Percentiles rank a stretch among this genome's conserved stretches.
Conservation (phyloP, 108 stramenopile species). For the Stephanodiscus minutulus region DNA sequence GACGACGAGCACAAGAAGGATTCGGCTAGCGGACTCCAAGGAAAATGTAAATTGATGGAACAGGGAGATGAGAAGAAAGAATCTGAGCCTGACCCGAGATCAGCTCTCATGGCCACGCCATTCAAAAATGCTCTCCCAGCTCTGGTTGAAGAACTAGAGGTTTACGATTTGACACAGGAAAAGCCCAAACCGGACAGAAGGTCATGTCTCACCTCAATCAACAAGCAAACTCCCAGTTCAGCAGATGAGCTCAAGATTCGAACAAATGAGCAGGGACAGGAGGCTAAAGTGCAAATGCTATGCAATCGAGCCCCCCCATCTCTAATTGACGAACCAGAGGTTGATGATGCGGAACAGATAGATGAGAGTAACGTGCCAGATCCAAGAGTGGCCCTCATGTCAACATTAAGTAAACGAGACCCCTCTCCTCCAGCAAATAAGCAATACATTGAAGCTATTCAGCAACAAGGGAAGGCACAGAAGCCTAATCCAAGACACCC, state of each 20-base stretch:
- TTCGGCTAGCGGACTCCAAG: background rate
- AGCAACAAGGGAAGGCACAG: too few species aligned
- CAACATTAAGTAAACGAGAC: background rate
- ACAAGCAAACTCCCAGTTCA: background rate
- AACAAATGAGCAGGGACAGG: background rate
- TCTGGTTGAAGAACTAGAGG: background rate
- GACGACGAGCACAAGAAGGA: too few species aligned
- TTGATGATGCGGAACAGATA: conserved; percentile 1
- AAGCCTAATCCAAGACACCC: too few species aligned
- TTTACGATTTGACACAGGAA: conserved; percentile 47
- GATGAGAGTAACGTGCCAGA: too few species aligned
- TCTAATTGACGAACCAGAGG: background rate
- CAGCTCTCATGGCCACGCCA: background rate
- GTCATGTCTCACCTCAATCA: background rate
- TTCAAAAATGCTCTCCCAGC: background rate
- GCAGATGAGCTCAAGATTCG: too few species aligned
- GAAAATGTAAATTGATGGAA: background rate
- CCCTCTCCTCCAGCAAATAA: background rate
- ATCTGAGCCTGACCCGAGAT: background rate
- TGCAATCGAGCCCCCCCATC: too few species aligned
- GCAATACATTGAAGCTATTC: too few species aligned
- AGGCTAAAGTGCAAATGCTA: background rate
- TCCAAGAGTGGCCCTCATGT: background rate
- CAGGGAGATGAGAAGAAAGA: background rate
- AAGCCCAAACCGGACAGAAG: background rate